Conservation (phyloP, 495 filamentous ascomycete species). For the Lepidopterella palustris region DNA sequence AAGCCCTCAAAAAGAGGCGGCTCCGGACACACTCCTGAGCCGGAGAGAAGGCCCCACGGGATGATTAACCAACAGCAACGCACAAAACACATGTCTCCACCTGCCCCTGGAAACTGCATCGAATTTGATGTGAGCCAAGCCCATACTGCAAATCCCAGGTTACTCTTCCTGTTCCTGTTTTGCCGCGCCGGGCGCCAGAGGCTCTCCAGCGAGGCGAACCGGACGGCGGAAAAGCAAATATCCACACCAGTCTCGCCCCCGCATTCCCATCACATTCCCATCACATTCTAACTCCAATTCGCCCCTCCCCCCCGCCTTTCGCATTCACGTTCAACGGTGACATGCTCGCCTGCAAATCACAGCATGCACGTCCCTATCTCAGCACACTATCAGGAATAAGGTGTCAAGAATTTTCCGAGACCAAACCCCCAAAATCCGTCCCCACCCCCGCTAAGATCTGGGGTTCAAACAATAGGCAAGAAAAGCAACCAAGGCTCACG, state of each 20-base stretch:
- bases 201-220: neutral
- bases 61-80: neutral
- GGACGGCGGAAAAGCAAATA: neutral
- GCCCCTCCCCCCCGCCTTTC: too few relatives aligned
- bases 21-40: neutral
- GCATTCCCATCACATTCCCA: neutral
- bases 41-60: neutral
- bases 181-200: neutral
- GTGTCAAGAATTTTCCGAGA: too few relatives aligned
- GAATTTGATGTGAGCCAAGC: neutral
- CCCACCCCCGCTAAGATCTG: neutral
- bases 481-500: too few relatives aligned
- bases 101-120: neutral
- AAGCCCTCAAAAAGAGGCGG: slow-evolving; percentile 12
- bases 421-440: neutral
- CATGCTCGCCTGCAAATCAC: too few relatives aligned
- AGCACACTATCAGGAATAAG: too few relatives aligned
- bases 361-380: too few relatives aligned
- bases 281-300: neutral
- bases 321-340: too few relatives aligned
- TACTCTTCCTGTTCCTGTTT: neutral
- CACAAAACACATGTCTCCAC: neutral
- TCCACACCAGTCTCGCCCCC: neutral
- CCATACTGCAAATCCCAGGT: neutral
- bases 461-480: neutral